Percentiles rank a stretch among this genome's conserved stretches.
Conservation (phyloP, 2,329 filamentous ascomycete genomes). For the Penicillium sclerotigenum region DNA sequence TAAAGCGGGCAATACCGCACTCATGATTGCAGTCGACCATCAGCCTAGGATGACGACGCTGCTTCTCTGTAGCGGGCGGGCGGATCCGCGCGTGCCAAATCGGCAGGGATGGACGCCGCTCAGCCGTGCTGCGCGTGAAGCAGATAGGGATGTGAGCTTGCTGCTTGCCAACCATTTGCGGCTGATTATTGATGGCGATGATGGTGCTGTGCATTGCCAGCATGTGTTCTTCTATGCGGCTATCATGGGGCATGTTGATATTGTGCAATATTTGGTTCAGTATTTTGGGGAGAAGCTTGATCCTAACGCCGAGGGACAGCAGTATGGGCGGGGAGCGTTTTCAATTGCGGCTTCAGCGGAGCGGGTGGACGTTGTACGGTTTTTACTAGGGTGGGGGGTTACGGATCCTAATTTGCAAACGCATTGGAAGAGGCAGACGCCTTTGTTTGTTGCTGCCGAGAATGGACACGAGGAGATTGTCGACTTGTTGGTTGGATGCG, state of each 20-base stretch:
- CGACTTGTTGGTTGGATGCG: slow-evolving; percentile 9
- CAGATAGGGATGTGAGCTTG: slow-evolving; percentile 7
- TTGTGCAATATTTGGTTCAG: slow-evolving; percentile 17
- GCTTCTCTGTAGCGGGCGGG: slow-evolving; percentile 9
- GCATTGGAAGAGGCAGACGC: slow-evolving; percentile 19
- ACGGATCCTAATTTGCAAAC: slow-evolving; percentile 22
- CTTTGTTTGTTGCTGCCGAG: slow-evolving; percentile 17
- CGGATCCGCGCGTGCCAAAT: slow-evolving; percentile 18
- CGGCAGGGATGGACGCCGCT: slow-evolving; percentile 18
- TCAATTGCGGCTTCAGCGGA: slow-evolving; percentile 18
- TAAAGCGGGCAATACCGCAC: slow-evolving; percentile 18
- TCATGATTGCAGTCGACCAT: slow-evolving; percentile 14
- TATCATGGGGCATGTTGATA: slow-evolving; percentile 18
- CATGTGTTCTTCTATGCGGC: slow-evolving; percentile 24
- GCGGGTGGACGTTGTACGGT: slow-evolving; percentile 14
- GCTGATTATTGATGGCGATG: slow-evolving; percentile 17
- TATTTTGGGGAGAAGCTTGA: slow-evolving; percentile 19
- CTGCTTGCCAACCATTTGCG: slow-evolving; percentile 19
- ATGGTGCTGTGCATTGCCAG: slow-evolving; percentile 14
- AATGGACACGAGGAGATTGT: slow-evolving; percentile 14
- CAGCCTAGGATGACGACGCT: slow-evolving; percentile 9
- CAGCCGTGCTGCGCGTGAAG: slow-evolving; percentile 8
- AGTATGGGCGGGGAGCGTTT: slow-evolving; percentile 20
- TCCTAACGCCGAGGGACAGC: slow-evolving; percentile 15
- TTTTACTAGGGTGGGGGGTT: slow-evolving; percentile 15